These are phyloP conservation scores for Ceratocystis ficicola DNA, from an alignment of 2,329 filamentous ascomycete genomes.

Conservation along the genomic window DNA sequence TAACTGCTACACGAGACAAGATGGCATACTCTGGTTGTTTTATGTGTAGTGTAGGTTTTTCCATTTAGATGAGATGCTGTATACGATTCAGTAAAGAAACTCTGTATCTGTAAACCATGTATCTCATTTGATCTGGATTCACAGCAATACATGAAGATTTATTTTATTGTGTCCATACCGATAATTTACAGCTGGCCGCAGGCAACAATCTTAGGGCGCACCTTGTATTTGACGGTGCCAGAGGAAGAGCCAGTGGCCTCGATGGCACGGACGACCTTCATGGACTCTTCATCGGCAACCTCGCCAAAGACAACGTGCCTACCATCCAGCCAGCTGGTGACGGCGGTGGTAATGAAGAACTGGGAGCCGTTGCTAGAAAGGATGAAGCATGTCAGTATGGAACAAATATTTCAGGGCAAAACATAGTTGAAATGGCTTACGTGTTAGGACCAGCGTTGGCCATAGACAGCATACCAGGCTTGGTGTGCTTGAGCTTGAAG, in stretches of 20 bases:
- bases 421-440: constrained; percentile 33
- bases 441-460: constrained; percentile 94
- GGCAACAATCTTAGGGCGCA: constrained; percentile 47
- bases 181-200: constrained; percentile 33
- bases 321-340: constrained; percentile 72
- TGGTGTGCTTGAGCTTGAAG: constrained; percentile 63
- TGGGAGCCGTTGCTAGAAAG: constrained; percentile 82
- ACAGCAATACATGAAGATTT: background rate
- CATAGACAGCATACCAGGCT: constrained; percentile 78
- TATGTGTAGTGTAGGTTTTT: too few relatives aligned
- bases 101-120: background rate
- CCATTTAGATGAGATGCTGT: too few relatives aligned
- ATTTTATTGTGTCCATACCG: background rate
- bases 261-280: constrained; percentile 46
- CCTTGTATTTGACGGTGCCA: constrained; percentile 44
- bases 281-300: constrained; percentile 42
- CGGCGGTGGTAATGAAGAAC: constrained; percentile 93
- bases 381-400: constrained; percentile 22
- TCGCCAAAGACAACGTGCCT: constrained; percentile 79
- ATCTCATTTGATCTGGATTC: background rate
- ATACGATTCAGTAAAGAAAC: too few relatives aligned
- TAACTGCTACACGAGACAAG: background rate
- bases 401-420: background rate
- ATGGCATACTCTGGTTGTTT: too few relatives aligned
- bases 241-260: constrained; percentile 47